A percentile compares a stretch with the other conserved stretches of the same genome.
Evolutionary conservation across 345 rosid species (phyloP).

Genomic region (Chamaenerion angustifolium): DNA sequence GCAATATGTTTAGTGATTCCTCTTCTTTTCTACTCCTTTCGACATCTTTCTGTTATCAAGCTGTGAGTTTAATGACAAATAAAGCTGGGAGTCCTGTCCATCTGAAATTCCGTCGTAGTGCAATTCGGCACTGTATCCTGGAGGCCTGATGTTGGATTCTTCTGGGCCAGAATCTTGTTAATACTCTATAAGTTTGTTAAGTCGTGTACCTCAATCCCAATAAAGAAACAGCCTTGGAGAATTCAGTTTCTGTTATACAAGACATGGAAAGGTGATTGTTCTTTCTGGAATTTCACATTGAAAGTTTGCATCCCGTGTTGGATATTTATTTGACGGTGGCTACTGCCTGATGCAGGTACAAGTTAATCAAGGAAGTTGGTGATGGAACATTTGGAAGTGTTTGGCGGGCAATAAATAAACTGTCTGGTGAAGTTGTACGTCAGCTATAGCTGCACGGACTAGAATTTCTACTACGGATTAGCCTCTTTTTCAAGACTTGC

Average conservation of each 20-base stretch:
- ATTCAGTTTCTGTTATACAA: conserved; percentile 15
- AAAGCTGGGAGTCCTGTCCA: conserved; percentile 35
- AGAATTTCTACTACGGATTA: background rate
- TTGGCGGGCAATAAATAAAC: conserved; percentile 70
- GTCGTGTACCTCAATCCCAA: conserved; percentile 13
- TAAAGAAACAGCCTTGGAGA: conserved; percentile 28
- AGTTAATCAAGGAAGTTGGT: conserved; percentile 79
- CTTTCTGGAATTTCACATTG: conserved; percentile 1
- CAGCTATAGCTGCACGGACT: background rate
- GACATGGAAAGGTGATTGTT: conserved; percentile 65
- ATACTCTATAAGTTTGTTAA: conserved; percentile 17
- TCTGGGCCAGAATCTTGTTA: conserved; percentile 20
- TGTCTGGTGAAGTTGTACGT: conserved; percentile 85
- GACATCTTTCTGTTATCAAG: conserved; percentile 20
- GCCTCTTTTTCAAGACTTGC: too few relatives aligned
- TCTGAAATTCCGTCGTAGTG: conserved; percentile 17
- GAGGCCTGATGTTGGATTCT: conserved; percentile 25
- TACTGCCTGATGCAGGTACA: conserved; percentile 38
- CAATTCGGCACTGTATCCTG: conserved; percentile 10
- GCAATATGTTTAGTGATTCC: conserved; percentile 29
- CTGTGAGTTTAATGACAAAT: conserved; percentile 30
- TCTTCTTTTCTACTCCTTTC: conserved; percentile 16
- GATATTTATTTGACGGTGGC: background rate
- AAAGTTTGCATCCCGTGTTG: background rate
- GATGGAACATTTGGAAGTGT: conserved; percentile 96